These are phyloP conservation scores for Lantana camara DNA, from an alignment of 257 asterid genomes.

Conservation along the genomic window DNA sequence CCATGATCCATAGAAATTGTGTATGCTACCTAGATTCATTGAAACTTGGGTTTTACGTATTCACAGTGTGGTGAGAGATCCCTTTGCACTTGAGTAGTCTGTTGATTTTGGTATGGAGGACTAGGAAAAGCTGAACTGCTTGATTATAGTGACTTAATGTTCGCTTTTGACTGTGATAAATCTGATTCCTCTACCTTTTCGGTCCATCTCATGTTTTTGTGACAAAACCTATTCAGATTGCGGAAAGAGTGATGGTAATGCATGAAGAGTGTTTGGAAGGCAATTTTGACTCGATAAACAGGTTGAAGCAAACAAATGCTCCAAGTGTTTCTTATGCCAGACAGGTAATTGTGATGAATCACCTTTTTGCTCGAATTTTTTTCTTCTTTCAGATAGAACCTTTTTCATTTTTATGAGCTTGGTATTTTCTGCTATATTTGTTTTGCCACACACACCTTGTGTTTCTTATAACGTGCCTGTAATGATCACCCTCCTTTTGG, in stretches of 20 bases:
- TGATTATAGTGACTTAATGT: background rate
- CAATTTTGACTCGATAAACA: conserved; percentile 48
- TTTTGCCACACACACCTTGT: conserved; percentile 30
- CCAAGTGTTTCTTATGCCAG: conserved; percentile 38
- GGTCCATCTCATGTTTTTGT: background rate
- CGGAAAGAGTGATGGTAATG: conserved; percentile 65
- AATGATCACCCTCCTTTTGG: background rate
- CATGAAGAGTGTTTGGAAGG: conserved; percentile 73
- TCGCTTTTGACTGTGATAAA: background rate
- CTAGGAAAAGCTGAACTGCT: background rate
- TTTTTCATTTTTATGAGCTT: background rate
- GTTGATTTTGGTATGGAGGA: background rate
- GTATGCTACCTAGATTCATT: too few relatives aligned
- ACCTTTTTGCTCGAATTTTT: background rate
- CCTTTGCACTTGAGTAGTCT: background rate
- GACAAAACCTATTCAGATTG: conserved; percentile 40
- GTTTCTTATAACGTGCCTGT: conserved; percentile 48
- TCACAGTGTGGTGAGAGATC: too few relatives aligned
- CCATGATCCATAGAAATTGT: background rate
- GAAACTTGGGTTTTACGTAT: too few relatives aligned
- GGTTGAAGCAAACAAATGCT: conserved; percentile 44
- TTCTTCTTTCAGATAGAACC: background rate
- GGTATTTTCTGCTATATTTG: background rate
- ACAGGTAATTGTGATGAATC: conserved; percentile 38
- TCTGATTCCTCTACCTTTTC: background rate